These are phyloP conservation scores for Lycium barbarum DNA, from an alignment of 257 asterid species.

Conservation along the genomic window DNA sequence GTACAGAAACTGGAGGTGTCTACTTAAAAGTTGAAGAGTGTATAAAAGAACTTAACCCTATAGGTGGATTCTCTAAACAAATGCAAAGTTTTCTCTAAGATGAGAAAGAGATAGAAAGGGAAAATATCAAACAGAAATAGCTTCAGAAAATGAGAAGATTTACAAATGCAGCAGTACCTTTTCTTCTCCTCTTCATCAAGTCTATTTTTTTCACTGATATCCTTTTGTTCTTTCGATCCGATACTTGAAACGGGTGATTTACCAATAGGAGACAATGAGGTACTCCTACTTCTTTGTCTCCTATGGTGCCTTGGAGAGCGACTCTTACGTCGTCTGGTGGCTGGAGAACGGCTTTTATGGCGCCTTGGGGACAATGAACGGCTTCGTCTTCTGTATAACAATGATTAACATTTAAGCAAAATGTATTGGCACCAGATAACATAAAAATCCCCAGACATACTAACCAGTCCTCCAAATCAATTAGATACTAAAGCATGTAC, in stretches of 20 bases:
- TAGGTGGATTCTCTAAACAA: not conserved
- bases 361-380: conserved; percentile 73
- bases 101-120: conserved; percentile 18
- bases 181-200: conserved; percentile 82
- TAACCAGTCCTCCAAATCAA: conserved; percentile 51
- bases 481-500: conserved; percentile 59
- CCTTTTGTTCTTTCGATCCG: conserved; percentile 70
- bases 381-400: conserved; percentile 81
- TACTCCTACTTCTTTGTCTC: conserved; percentile 70
- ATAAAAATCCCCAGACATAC: conserved; percentile 45
- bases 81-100: not conserved
- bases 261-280: conserved; percentile 53
- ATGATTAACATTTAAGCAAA: conserved; percentile 56
- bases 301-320: conserved; percentile 73
- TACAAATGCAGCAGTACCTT: conserved; percentile 62
- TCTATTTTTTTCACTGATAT: conserved; percentile 68
- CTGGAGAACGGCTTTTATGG: conserved; percentile 73
- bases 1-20: not conserved
- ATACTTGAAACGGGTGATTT: conserved; percentile 60
- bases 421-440: conserved; percentile 35
- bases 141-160: conserved; percentile 14
- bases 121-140: conserved; percentile 27
- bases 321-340: conserved; percentile 72
- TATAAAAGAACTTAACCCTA: not conserved
- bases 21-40: not conserved